phyloP scores from a whole-genome alignment of 306 rosid species.

The Vigna unguiculata region DNA sequence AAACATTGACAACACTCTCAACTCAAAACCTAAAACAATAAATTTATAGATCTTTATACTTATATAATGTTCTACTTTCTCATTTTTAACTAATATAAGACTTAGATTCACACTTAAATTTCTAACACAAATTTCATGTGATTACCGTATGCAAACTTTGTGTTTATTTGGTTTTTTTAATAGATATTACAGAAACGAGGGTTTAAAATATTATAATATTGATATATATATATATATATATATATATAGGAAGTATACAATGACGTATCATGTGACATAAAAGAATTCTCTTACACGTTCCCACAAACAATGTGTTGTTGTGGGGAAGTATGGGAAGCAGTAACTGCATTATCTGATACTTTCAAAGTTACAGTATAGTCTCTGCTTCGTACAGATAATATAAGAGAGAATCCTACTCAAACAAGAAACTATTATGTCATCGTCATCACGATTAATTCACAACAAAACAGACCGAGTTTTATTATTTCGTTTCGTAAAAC shows the following conservation, averaged over 20 bases:
- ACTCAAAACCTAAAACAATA: too few relatives aligned
- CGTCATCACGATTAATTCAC: too few relatives aligned
- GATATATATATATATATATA: not conserved
- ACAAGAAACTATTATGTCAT: not conserved
- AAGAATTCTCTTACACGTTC: not conserved
- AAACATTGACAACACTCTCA: too few relatives aligned
- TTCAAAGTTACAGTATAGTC: not conserved
- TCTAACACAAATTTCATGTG: too few relatives aligned
- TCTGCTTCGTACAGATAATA: conserved; percentile 14
- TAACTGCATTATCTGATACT: conserved; percentile 1
- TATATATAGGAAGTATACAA: not conserved
- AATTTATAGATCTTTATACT: too few relatives aligned
- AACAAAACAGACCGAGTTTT: too few relatives aligned
- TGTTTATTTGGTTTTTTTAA: not conserved
- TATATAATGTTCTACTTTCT: too few relatives aligned
- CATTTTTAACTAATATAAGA: too few relatives aligned
- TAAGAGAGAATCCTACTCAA: conserved; percentile 4
- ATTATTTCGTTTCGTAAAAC: too few relatives aligned
- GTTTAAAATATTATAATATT: not conserved
- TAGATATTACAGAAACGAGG: not conserved
- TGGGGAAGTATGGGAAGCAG: not conserved
- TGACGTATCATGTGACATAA: not conserved
- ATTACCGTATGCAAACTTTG: not conserved
- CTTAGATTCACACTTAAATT: too few relatives aligned
- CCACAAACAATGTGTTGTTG: not conserved